phyloP scores from a whole-genome alignment of 805 yeast species.

The Torulaspora maleeae region DNA sequence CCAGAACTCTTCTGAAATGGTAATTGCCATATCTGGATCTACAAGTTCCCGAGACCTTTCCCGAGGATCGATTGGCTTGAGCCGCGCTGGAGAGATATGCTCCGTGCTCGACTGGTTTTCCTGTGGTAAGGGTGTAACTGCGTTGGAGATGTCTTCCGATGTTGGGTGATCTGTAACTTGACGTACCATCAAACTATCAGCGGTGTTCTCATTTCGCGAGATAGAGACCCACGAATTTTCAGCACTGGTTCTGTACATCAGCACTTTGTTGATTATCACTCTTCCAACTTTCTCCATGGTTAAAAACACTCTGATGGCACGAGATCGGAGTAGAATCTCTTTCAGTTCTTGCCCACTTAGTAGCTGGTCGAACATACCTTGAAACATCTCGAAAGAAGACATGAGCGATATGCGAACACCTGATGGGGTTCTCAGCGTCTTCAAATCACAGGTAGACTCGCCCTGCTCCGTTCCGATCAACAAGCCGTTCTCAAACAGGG shows the following conservation, averaged over 20 bases:
- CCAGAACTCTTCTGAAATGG: conserved; percentile 27
- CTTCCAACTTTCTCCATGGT: conserved; percentile 18
- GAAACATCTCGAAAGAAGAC: conserved; percentile 8
- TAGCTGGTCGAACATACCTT: conserved; percentile 15
- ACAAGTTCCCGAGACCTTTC: background rate
- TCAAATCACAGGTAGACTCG: background rate
- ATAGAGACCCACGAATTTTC: conserved; percentile 17
- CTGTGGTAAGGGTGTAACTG: no score
- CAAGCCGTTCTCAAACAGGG: conserved; percentile 12
- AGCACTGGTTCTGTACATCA: conserved; percentile 18
- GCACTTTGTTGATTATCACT: conserved; percentile 19
- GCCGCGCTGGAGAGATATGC: background rate
- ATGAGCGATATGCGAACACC: conserved; percentile 1
- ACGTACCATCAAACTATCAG: background rate
- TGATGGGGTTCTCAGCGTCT: background rate
- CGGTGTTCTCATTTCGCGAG: background rate
- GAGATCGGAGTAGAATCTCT: conserved; percentile 11
- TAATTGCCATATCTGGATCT: conserved; percentile 9
- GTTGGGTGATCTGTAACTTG: no score
- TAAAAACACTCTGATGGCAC: conserved; percentile 8
- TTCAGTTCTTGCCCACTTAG: conserved; percentile 6
- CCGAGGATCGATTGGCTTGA: background rate
- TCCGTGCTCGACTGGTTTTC: no score
- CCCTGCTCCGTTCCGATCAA: conserved; percentile 4
- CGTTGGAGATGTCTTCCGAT: no score